Evolutionary conservation across 495 filamentous ascomycete genomes (phyloP), one percentile per base, ranked within the genome.

Genomic region (Margaritispora aquatica): DNA sequence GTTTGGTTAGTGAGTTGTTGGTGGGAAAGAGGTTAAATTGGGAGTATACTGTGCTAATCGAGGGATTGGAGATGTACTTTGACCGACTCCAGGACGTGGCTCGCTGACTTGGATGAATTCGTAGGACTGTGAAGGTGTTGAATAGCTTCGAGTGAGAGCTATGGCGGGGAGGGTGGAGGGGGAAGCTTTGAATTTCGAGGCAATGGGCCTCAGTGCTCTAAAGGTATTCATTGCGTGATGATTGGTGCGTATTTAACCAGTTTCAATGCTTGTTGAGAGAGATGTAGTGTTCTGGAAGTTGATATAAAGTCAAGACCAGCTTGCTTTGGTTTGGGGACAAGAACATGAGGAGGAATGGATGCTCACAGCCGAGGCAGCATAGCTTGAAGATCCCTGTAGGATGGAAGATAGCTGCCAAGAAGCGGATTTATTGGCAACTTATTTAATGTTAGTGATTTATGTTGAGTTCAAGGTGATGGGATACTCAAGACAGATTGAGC

Each of bases 41-140:
- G 29, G 13, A 13, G 29, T n/a, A 7, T 7, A 34, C 29, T 34
- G 5, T 58, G 63, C 27, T 31, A 51, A 24, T 17, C n/a, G 52
- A 55, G 11, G 55, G 57, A 23, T 17, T 34, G 34, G 26, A 31
- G 54, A 22, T 24, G 27, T 81, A 97, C 94, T 88, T 73, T 95
- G 80, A 5, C 87, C 91, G 34, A 98, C 94, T 21, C 91, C 90
- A 1, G 90, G 87, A 67, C 90, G 89, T 13, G 94, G 94, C 59
- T 77, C 82, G 19, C 89, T 88, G 47, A 90, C 84, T 27, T 90
- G 72, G 65, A 98, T 84, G 70, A 88, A 84, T 68, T 96, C 87
- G 74, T 96, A 97, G 57, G 74, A 76, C 50, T 72, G 69, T 58
- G 78, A 69, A 31, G 81, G 74, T n/a, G 78, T 71, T 9, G 84